Evolutionary conservation across 768 basidiomycete genomes (phyloP).

Genomic region (Tricholoma bakamatsutake): DNA sequence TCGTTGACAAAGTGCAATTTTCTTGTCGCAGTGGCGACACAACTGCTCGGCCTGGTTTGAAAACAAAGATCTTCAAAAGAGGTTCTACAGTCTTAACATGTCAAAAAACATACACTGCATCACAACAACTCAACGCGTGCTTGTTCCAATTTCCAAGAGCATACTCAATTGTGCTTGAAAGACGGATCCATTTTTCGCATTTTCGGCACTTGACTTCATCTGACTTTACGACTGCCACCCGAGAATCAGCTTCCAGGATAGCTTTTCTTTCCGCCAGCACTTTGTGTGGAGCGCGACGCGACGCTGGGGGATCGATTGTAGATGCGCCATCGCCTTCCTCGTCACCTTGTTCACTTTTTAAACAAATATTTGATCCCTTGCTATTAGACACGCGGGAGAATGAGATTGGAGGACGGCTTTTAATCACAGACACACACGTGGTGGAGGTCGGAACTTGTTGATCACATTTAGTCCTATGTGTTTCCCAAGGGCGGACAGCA

Average conservation of each 20-base stretch:
- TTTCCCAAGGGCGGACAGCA: conserved; percentile 55
- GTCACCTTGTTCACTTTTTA: conserved; percentile 12
- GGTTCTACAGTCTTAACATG: not conserved
- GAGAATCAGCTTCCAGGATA: conserved; percentile 47
- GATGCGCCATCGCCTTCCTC: conserved; percentile 10
- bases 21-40: conserved; percentile 57
- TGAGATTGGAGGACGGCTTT: conserved; percentile 12
- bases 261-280: conserved; percentile 44
- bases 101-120: conserved; percentile 26
- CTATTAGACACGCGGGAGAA: not conserved
- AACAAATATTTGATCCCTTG: not conserved
- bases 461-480: conserved; percentile 51
- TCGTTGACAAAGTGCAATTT: conserved; percentile 62
- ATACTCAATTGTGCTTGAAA: conserved; percentile 40
- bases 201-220: conserved; percentile 51
- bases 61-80: not conserved
- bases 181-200: conserved; percentile 60
- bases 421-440: conserved; percentile 19
- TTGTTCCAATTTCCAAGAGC: conserved; percentile 44
- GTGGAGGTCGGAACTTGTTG: conserved; percentile 27
- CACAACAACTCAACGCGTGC: conserved; percentile 46
- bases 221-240: conserved; percentile 42
- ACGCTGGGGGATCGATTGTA: not conserved
- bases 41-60: conserved; percentile 43
- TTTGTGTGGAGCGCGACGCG: conserved; percentile 4